A percentile compares a stretch with the other conserved stretches of the same genome.
Evolutionary conservation across 108 stramenopile genomes (phyloP).

Genomic region (Fistulifera pelliculosa): DNA sequence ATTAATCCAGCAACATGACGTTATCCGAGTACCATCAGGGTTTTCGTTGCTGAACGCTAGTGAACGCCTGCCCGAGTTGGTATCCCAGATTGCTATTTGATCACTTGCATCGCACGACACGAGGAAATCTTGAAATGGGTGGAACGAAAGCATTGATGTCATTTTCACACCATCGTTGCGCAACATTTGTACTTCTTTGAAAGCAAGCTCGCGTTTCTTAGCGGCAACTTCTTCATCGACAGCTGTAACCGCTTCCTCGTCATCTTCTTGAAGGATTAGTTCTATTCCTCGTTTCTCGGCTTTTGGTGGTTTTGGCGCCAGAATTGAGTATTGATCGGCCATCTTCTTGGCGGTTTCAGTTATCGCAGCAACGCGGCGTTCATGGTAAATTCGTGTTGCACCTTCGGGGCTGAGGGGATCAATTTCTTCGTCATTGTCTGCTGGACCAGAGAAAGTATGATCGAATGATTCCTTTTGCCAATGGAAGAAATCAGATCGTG

Average conservation of each 20-base stretch:
- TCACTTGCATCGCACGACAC: slow-evolving; percentile 72
- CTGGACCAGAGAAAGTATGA: slow-evolving; percentile 10
- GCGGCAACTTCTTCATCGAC: slow-evolving; percentile 32
- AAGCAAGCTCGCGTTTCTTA: slow-evolving; percentile 49
- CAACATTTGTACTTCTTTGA: slow-evolving; percentile 61
- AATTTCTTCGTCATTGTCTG: slow-evolving; percentile 5
- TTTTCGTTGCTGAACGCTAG: slow-evolving; percentile 55
- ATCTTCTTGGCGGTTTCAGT: slow-evolving; percentile 36
- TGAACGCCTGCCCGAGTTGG: slow-evolving; percentile 32
- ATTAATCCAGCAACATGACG: slow-evolving; percentile 89
- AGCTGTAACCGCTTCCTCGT: slow-evolving; percentile 24
- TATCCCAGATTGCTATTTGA: slow-evolving; percentile 80
- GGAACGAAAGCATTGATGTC: slow-evolving; percentile 81
- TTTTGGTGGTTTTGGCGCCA: slow-evolving; percentile 36
- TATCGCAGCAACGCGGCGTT: slow-evolving; percentile 46
- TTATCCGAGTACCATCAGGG: slow-evolving; percentile 63
- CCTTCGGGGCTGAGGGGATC: slow-evolving; percentile 77
- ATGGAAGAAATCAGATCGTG: slow-evolving; percentile 56
- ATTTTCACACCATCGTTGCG: slow-evolving; percentile 49
- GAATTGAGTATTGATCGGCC: slow-evolving; percentile 38
- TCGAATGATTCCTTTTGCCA: slow-evolving; percentile 68
- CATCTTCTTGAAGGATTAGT: slow-evolving; percentile 22
- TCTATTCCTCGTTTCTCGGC: slow-evolving; percentile 16
- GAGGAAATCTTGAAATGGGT: slow-evolving; percentile 87
- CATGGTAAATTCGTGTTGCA: slow-evolving; percentile 55